phyloP scores from a whole-genome alignment of 1,284 basidiomycete genomes.

The Cerioporus squamosus region DNA sequence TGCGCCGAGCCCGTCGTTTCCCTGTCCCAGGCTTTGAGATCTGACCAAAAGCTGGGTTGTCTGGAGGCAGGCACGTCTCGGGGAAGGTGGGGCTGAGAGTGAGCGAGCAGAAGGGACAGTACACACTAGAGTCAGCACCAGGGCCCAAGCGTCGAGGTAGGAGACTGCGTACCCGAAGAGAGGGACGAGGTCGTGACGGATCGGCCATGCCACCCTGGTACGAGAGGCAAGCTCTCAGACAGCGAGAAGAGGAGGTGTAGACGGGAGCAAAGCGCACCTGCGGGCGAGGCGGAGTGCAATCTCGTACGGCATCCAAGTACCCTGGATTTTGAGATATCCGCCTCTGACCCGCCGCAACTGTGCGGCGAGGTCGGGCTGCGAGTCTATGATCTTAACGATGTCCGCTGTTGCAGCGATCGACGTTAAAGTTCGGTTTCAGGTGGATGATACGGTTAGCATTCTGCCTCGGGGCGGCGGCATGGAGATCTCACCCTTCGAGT shows the following conservation, averaged over 20 bases:
- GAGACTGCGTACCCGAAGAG: conserved; percentile 69
- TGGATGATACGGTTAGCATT: no score
- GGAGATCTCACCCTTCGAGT: conserved; percentile 70
- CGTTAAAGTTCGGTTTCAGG: no score
- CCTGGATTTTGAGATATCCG: conserved; percentile 87
- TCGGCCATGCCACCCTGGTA: conserved; percentile 83
- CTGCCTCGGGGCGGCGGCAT: no score
- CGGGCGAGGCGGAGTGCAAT: conserved; percentile 76
- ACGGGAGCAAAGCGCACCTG: conserved; percentile 50
- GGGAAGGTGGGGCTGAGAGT: conserved; percentile 72
- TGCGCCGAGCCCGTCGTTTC: conserved; percentile 64
- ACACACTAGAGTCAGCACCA: no score
- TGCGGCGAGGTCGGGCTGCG: conserved; percentile 81
- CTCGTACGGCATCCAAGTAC: conserved; percentile 91
- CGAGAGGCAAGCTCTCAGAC: conserved; percentile 10
- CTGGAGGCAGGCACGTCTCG: conserved; percentile 76
- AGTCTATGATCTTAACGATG: conserved; percentile 89
- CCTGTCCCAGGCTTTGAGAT: conserved; percentile 67
- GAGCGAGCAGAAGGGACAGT: no score
- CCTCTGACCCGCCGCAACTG: conserved; percentile 82
- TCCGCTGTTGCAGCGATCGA: conserved; percentile 55
- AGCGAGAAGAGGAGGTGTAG: conserved; percentile 15
- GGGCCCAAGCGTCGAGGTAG: conserved; percentile 20
- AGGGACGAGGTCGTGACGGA: conserved; percentile 81
- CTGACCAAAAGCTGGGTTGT: conserved; percentile 82